phyloP scores from a whole-genome alignment of 495 filamentous ascomycete species.

The Peziza echinospora region DNA sequence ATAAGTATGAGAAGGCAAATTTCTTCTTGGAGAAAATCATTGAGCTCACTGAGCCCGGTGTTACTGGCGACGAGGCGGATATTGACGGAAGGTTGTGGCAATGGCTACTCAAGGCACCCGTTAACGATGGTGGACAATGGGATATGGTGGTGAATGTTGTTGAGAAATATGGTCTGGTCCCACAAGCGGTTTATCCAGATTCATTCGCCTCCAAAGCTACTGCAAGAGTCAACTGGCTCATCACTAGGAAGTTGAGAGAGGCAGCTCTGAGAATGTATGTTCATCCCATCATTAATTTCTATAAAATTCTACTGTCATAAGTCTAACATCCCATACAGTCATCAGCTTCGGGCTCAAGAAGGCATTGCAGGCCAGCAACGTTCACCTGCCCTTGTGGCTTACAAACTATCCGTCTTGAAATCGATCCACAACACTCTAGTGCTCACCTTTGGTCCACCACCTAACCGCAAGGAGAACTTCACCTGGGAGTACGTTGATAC shows the following conservation, averaged over 20 bases:
- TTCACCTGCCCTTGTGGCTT: too few species aligned
- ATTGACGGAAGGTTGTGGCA: slow-evolving; percentile 50
- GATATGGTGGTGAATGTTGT: slow-evolving; percentile 82
- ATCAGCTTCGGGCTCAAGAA: background rate
- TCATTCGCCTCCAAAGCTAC: slow-evolving; percentile 52
- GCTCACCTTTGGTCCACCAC: slow-evolving; percentile 56
- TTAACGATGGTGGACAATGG: slow-evolving; percentile 74
- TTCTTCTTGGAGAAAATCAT: slow-evolving; percentile 48
- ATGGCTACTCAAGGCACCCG: slow-evolving; percentile 38
- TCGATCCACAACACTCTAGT: slow-evolving; percentile 62
- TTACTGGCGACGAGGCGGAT: slow-evolving; percentile 45
- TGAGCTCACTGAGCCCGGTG: slow-evolving; percentile 4
- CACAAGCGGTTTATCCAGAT: slow-evolving; percentile 61
- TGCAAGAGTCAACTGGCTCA: slow-evolving; percentile 43
- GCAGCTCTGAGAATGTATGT: too few species aligned
- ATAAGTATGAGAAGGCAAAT: slow-evolving; percentile 82
- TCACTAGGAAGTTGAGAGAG: slow-evolving; percentile 75
- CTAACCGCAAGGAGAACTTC: slow-evolving; percentile 40
- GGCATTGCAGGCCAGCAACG: background rate
- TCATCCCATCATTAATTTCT: too few species aligned
- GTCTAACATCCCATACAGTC: slow-evolving; percentile 4
- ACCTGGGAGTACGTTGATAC: slow-evolving; percentile 59
- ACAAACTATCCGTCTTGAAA: too few species aligned
- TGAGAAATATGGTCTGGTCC: slow-evolving; percentile 63
- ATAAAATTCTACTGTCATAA: background rate